phyloP scores from a whole-genome alignment of 495 filamentous ascomycete species.

The Thozetella sp. region DNA sequence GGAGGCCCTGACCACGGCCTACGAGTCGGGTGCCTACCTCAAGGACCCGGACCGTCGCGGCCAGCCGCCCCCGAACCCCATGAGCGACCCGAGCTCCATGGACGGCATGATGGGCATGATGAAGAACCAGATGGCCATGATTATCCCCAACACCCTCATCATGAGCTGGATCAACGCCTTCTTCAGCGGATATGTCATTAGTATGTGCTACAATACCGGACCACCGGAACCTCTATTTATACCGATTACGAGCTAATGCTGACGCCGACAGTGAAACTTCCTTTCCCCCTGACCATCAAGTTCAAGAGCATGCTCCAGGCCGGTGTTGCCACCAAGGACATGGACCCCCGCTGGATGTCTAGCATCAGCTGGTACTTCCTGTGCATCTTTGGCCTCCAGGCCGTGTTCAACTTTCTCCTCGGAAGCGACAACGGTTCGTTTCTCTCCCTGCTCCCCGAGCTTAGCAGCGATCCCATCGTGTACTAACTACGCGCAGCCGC shows the following conservation, averaged over 20 bases:
- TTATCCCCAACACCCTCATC: conserved; percentile 96
- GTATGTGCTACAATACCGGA: conserved; percentile 49
- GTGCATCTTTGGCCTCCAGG: conserved; percentile 92
- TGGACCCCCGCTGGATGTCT: conserved; percentile 98
- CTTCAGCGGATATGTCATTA: conserved; percentile 96
- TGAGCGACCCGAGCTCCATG: conserved; percentile 97
- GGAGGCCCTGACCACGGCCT: conserved; percentile 76
- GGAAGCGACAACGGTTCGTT: conserved; percentile 90
- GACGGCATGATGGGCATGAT: conserved; percentile 99
- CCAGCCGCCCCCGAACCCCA: conserved; percentile 88
- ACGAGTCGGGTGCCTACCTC: conserved; percentile 81
- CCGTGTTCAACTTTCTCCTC: conserved; percentile 96
- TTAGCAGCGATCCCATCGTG: background rate
- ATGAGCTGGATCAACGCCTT: conserved; percentile 99
- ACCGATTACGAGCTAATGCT: background rate
- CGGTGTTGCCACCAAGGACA: conserved; percentile 90
- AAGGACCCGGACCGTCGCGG: conserved; percentile 86
- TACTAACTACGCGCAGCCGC: conserved; percentile 61
- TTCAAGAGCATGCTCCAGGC: conserved; percentile 99
- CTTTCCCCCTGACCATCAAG: conserved; percentile 94
- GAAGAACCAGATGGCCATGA: conserved; percentile 99
- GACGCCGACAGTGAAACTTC: conserved; percentile 79
- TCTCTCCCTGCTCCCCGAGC: background rate
- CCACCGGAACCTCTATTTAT: too few relatives aligned
- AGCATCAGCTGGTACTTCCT: conserved; percentile 98